phyloP scores from a whole-genome alignment of 2,329 filamentous ascomycete species.

The Boeremia exigua region DNA sequence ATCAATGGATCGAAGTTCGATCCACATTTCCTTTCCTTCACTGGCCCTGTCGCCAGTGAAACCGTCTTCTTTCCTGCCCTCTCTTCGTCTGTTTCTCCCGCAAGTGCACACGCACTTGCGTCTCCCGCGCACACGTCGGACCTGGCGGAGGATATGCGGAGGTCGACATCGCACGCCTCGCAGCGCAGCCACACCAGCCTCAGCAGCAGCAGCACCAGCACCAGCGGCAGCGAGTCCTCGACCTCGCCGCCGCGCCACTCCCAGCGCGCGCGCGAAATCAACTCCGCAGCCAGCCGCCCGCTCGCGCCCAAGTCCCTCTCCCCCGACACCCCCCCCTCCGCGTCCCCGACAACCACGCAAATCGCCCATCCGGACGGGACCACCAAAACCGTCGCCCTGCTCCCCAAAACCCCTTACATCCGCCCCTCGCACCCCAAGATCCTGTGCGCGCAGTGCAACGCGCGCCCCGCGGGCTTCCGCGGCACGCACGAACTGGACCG shows the following conservation, averaged over 20 bases:
- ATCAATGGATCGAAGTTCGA: conserved; percentile 43
- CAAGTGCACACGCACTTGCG: conserved; percentile 45
- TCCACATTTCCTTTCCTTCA: conserved; percentile 42
- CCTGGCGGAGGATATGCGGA: conserved; percentile 58
- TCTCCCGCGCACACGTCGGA: conserved; percentile 37
- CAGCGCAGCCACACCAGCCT: conserved; percentile 53
- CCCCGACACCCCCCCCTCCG: conserved; percentile 7
- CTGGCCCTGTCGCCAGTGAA: conserved; percentile 46
- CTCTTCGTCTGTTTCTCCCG: conserved; percentile 37
- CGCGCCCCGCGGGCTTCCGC: conserved; percentile 79
- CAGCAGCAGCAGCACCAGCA: conserved; percentile 50
- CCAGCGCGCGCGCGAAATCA: conserved; percentile 57
- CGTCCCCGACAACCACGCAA: no score
- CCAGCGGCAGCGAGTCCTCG: no score
- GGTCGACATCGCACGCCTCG: conserved; percentile 52
- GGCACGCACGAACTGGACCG: conserved; percentile 76
- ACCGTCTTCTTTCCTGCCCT: conserved; percentile 40
- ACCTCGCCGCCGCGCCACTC: conserved; percentile 56
- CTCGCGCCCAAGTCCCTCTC: conserved; percentile 55
- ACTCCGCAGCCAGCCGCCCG: conserved; percentile 55
- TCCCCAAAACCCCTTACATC: conserved; percentile 61
- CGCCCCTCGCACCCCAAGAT: conserved; percentile 75
- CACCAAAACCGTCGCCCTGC: conserved; percentile 59
- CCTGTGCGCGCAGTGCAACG: conserved; percentile 72
- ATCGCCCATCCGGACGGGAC: conserved; percentile 53